phyloP scores from a whole-genome alignment of 1,139 yeast genomes.

The Hyphopichia pseudoburtonii region DNA sequence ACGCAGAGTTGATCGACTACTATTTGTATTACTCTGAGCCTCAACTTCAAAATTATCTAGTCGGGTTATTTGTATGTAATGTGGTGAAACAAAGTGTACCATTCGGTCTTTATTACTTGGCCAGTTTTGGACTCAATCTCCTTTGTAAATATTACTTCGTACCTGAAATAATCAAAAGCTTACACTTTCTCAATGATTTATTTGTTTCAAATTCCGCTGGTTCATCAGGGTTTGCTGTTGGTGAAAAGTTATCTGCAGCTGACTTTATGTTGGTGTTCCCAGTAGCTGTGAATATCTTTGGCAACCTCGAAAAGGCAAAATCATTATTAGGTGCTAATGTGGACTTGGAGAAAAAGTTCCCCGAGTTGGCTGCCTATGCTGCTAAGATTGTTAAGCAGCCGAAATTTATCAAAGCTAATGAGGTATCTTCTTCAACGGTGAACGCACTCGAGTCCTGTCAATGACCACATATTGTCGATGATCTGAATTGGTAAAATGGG shows the following conservation, averaged over 20 bases:
- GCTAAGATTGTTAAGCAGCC: constrained; percentile 19
- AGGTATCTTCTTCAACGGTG: no score
- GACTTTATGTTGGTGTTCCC: constrained; percentile 44
- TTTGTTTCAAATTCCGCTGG: constrained; percentile 18
- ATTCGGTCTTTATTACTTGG: constrained; percentile 30
- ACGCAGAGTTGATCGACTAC: constrained; percentile 33
- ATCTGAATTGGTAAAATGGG: no score
- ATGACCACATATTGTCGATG: no score
- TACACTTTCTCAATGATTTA: constrained; percentile 29
- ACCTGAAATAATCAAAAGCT: constrained; percentile 24
- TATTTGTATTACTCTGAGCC: constrained; percentile 49
- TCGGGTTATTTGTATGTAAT: constrained; percentile 29
- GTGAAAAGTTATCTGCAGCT: constrained; percentile 47
- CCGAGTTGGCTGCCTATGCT: constrained; percentile 27
- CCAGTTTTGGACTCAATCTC: constrained; percentile 9
- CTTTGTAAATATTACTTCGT: constrained; percentile 29
- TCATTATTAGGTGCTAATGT: constrained; percentile 1
- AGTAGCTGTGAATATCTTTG: constrained; percentile 9
- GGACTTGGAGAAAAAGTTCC: constrained; percentile 16
- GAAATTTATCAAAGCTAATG: constrained; percentile 18
- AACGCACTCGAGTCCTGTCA: no score
- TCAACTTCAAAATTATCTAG: constrained; percentile 36
- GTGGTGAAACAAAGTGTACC: constrained; percentile 33
- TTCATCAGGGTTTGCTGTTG: constrained; percentile 39
- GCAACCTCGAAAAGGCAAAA: neutral